Percentiles rank a stretch among this genome's conserved stretches.
Conservation (phyloP, 2,329 filamentous ascomycete species). For the Verticillium tricorpus region DNA sequence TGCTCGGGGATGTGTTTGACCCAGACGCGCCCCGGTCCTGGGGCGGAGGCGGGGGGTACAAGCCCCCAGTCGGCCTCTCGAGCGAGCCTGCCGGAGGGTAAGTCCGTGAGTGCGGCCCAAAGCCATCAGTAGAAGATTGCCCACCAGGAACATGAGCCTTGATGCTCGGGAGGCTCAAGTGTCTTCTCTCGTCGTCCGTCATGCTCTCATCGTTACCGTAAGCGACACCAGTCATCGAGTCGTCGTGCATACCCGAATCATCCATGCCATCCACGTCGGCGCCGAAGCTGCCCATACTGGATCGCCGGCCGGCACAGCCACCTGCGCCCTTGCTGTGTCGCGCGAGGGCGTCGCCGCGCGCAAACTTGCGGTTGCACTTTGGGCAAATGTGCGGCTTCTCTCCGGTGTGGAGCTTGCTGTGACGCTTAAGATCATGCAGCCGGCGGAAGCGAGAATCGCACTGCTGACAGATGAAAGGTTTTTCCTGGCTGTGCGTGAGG, state of each 20-base stretch:
- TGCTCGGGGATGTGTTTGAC: constrained; percentile 49
- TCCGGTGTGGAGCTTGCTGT: constrained; percentile 93
- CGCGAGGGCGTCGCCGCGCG: constrained; percentile 88
- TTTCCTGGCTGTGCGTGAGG: constrained; percentile 96
- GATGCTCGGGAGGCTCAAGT: constrained; percentile 69
- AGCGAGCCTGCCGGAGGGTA: constrained; percentile 66
- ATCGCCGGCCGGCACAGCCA: constrained; percentile 85
- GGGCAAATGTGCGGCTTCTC: constrained; percentile 93
- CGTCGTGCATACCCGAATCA: constrained; percentile 44
- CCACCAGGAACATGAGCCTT: constrained; percentile 62
- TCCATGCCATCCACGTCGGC: constrained; percentile 71
- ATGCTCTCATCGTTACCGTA: constrained; percentile 44
- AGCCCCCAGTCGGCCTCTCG: constrained; percentile 42
- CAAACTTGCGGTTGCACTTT: constrained; percentile 92
- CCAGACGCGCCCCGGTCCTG: constrained; percentile 38
- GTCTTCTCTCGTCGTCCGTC: constrained; percentile 54
- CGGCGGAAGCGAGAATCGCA: constrained; percentile 90
- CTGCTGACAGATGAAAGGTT: constrained; percentile 91
- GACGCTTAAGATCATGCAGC: constrained; percentile 90
- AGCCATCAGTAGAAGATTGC: constrained; percentile 40
- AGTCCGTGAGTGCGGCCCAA: constrained; percentile 65
- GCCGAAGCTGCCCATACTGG: constrained; percentile 74
- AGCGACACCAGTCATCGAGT: constrained; percentile 43
- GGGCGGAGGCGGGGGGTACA: constrained; percentile 54
- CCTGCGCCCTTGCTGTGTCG: constrained; percentile 94